Evolutionary conservation across 1,284 basidiomycete genomes (phyloP).

Genomic region (Leucoagaricus sp.): DNA sequence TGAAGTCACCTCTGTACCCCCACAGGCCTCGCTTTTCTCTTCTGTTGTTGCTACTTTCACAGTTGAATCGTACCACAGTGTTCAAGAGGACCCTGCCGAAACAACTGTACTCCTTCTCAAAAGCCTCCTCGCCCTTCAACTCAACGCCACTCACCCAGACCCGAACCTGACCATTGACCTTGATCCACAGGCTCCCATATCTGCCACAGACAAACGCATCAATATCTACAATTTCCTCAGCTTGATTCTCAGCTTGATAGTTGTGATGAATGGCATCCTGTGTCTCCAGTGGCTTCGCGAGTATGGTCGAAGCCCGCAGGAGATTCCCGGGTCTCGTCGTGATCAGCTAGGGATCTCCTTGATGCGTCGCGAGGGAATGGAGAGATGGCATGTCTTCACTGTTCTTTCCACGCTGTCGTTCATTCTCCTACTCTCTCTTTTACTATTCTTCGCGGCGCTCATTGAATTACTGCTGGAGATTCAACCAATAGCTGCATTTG

Average conservation of each 20-base stretch:
- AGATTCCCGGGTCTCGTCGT: not conserved
- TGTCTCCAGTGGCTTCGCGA: not conserved
- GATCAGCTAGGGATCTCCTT: constrained; percentile 18
- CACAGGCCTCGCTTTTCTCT: constrained; percentile 8
- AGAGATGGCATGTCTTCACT: constrained; percentile 24
- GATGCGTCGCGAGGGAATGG: constrained; percentile 21
- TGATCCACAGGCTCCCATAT: not conserved
- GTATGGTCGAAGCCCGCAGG: not conserved
- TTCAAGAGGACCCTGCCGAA: constrained; percentile 5
- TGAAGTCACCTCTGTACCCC: no score
- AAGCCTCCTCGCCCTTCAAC: not conserved
- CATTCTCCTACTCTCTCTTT: constrained; percentile 23
- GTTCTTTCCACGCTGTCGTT: constrained; percentile 25
- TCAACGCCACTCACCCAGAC: not conserved
- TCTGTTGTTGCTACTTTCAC: constrained; percentile 8
- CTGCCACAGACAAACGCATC: not conserved
- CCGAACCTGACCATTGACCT: not conserved
- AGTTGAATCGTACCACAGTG: constrained; percentile 1
- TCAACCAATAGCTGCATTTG: constrained; percentile 18
- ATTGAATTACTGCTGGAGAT: constrained; percentile 23
- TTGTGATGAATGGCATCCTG: constrained; percentile 1
- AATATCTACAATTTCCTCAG: not conserved
- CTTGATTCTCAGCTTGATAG: not conserved
- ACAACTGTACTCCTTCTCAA: not conserved
- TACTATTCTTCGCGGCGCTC: constrained; percentile 28